Conservation (phyloP, 768 basidiomycete genomes). For the Auricularia sp. region DNA sequence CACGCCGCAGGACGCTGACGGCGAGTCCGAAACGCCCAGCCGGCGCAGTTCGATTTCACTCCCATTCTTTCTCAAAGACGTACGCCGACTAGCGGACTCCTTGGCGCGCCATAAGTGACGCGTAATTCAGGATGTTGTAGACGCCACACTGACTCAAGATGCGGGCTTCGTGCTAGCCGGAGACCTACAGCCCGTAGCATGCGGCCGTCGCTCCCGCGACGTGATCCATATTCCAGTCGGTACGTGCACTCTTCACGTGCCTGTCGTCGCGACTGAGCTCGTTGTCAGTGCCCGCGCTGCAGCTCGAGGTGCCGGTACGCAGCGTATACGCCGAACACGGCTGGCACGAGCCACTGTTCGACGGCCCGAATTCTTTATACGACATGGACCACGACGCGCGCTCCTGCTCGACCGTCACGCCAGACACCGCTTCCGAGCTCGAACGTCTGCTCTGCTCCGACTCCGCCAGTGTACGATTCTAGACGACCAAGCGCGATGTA, state of each 20-base stretch:
- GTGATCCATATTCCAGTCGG: too few relatives aligned
- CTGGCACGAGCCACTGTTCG: background rate
- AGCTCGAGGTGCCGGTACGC: background rate
- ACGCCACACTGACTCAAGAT: too few relatives aligned
- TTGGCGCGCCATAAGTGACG: too few relatives aligned
- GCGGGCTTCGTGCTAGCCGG: too few relatives aligned
- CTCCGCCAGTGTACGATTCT: background rate
- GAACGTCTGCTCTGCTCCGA: background rate
- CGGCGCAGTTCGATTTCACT: too few relatives aligned
- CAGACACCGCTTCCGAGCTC: background rate
- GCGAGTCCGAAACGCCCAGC: background rate
- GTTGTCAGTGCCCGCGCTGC: background rate
- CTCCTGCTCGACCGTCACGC: background rate
- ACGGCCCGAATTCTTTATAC: background rate
- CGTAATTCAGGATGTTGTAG: too few relatives aligned
- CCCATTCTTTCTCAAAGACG: too few relatives aligned
- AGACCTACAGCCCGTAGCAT: too few relatives aligned
- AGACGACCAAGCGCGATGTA: background rate
- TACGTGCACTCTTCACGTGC: too few relatives aligned
- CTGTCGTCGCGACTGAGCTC: background rate
- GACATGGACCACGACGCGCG: background rate
- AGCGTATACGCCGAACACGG: background rate
- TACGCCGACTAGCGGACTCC: too few relatives aligned
- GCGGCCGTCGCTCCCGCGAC: too few relatives aligned
- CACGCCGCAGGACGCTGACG: background rate